Conservation (phyloP, 192 early-diverging fungal species). For the Coemansia sp. region DNA sequence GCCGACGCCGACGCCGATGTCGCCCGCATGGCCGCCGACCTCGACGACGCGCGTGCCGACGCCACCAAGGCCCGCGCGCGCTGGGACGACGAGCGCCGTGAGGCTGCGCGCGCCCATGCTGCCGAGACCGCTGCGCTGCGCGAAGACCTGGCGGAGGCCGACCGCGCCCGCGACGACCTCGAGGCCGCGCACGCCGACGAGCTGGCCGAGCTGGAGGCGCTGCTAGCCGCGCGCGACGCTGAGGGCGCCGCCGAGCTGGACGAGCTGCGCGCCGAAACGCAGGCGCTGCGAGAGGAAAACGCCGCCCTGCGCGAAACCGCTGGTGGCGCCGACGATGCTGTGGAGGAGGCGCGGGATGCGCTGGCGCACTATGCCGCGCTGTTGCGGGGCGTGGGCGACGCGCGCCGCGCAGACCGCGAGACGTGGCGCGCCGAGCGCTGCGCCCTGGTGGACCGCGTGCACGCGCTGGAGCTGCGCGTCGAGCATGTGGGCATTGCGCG, state of each 20-base stretch:
- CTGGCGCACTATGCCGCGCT: constrained; percentile 26
- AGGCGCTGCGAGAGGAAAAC: constrained; percentile 25
- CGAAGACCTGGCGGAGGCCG: background rate
- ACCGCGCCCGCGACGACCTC: background rate
- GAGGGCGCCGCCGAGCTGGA: constrained; percentile 7
- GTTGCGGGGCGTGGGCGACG: constrained; percentile 28
- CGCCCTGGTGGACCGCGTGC: constrained; percentile 17
- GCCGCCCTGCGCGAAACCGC: constrained; percentile 5
- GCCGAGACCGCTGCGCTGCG: constrained; percentile 12
- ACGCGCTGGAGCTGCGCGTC: background rate
- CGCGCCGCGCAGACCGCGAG: constrained; percentile 28
- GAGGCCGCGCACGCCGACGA: background rate
- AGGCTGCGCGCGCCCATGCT: constrained; percentile 21
- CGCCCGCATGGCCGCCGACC: constrained; percentile 24
- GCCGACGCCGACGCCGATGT: constrained; percentile 42
- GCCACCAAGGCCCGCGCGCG: background rate
- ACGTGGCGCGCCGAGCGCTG: constrained; percentile 36
- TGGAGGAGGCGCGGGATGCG: constrained; percentile 9
- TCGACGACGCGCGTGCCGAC: constrained; percentile 16
- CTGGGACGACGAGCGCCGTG: constrained; percentile 33
- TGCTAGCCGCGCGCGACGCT: constrained; percentile 13
- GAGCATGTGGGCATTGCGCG: background rate
- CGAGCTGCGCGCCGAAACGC: constrained; percentile 12
- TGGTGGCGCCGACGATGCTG: constrained; percentile 5
- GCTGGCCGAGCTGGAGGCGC: constrained; percentile 14